Conservation (phyloP, 1,139 yeast genomes). For the Lodderomyces jiufengensis region DNA sequence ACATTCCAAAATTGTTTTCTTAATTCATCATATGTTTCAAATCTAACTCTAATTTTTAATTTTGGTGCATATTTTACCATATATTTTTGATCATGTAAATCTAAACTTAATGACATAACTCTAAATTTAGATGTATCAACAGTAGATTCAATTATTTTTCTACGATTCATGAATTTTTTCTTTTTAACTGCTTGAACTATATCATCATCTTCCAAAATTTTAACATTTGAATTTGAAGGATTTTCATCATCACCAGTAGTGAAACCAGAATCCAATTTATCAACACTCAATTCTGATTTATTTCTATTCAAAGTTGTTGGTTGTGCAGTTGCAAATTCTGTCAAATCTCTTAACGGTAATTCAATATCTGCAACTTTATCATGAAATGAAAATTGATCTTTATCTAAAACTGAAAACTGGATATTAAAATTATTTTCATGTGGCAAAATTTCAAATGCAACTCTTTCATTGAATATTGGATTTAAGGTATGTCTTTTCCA, state of each 20-base stretch:
- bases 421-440: slow-evolving; percentile 65
- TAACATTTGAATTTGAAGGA: slow-evolving; percentile 17
- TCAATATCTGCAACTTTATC: slow-evolving; percentile 73
- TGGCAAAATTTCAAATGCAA: slow-evolving; percentile 72
- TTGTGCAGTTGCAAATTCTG: slow-evolving; percentile 17
- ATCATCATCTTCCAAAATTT: slow-evolving; percentile 30
- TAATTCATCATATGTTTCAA: slow-evolving; percentile 62
- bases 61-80: slow-evolving; percentile 48
- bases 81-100: slow-evolving; percentile 30
- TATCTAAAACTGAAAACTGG: slow-evolving; percentile 73
- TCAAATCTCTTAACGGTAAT: slow-evolving; percentile 49
- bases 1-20: slow-evolving; percentile 70
- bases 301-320: slow-evolving; percentile 1
- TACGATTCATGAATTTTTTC: slow-evolving; percentile 27
- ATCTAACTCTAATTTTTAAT: slow-evolving; percentile 59
- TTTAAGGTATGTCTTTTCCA: slow-evolving; percentile 80
- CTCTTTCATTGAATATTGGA: slow-evolving; percentile 77
- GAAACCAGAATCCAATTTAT: slow-evolving; percentile 6
- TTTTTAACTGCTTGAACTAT: slow-evolving; percentile 24
- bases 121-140: slow-evolving; percentile 43
- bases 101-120: slow-evolving; percentile 39
- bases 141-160: slow-evolving; percentile 23
- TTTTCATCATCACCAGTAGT: slow-evolving; percentile 16
- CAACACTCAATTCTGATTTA: too few species aligned
- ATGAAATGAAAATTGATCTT: slow-evolving; percentile 77